These are phyloP conservation scores for Pneumocystis wakefieldiae DNA, from an alignment of 1,139 yeast genomes.

Conservation along the genomic window DNA sequence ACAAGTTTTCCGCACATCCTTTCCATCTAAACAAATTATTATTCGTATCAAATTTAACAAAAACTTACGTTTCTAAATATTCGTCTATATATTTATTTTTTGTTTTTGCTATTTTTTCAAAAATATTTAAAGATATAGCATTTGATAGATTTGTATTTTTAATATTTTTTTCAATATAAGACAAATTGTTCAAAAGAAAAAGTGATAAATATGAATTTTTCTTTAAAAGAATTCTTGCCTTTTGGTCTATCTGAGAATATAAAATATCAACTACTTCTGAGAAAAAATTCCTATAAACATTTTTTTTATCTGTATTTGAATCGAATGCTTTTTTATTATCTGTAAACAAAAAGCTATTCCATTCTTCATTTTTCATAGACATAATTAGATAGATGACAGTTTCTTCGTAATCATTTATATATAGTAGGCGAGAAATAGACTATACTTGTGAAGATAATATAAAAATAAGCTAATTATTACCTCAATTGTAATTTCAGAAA, in stretches of 20 bases:
- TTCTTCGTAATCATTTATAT: constrained; percentile 6
- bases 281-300: neutral
- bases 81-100: neutral
- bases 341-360: constrained; percentile 5
- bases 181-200: constrained; percentile 8
- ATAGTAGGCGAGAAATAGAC: constrained; percentile 2
- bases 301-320: neutral
- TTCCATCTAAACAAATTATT: constrained; percentile 64
- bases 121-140: neutral
- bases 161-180: neutral
- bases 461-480: neutral
- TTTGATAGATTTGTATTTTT: neutral
- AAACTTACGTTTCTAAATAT: constrained; percentile 32
- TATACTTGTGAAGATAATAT: neutral
- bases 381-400: constrained; percentile 4
- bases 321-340: constrained; percentile 1
- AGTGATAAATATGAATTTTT: constrained; percentile 3
- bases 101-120: neutral
- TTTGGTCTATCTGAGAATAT: constrained; percentile 5
- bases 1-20: constrained; percentile 54
- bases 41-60: constrained; percentile 62
- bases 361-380: constrained; percentile 10
- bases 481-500: constrained; percentile 2
- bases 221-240: constrained; percentile 6
- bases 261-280: constrained; percentile 7